Evolutionary conservation across 176 grass and related monocot species (phyloP).

Genomic region (Musa schizocarpa): DNA sequence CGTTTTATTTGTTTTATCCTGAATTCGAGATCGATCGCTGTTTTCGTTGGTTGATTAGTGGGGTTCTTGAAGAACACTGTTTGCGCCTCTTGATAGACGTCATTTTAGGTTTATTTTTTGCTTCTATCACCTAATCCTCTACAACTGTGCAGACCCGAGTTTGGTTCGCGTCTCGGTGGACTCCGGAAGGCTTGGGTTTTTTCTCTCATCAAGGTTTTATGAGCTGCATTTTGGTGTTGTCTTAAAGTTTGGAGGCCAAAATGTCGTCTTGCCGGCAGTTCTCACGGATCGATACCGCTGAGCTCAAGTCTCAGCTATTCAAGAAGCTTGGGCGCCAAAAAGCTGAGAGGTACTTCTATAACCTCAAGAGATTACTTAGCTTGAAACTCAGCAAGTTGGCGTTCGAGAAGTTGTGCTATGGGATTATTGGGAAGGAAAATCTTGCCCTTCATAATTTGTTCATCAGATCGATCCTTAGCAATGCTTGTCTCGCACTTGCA

Average conservation of each 20-base stretch:
- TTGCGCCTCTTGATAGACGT: neutral
- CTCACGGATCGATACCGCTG: slow-evolving; percentile 42
- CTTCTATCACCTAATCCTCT: neutral
- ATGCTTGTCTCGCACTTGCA: slow-evolving; percentile 46
- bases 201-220: neutral
- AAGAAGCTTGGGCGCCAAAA: slow-evolving; percentile 57
- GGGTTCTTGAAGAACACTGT: neutral
- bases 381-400: slow-evolving; percentile 57
- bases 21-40: neutral
- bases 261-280: slow-evolving; percentile 47
- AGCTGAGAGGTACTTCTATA: slow-evolving; percentile 44
- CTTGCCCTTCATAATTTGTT: slow-evolving; percentile 62
- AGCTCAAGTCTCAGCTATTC: slow-evolving; percentile 55
- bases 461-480: slow-evolving; percentile 49
- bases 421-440: slow-evolving; percentile 69
- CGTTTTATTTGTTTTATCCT: neutral
- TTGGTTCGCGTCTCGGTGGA: neutral
- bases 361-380: slow-evolving; percentile 56
- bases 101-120: neutral
- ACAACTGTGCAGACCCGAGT: neutral
- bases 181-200: neutral
- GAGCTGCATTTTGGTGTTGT: neutral
- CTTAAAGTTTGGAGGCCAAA: slow-evolving; percentile 1
- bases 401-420: slow-evolving; percentile 41
- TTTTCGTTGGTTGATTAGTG: neutral